Percentiles rank a stretch among this genome's conserved stretches.
Conservation (phyloP, 1,284 basidiomycete species). For the Melampsora abietis-canadensis region DNA sequence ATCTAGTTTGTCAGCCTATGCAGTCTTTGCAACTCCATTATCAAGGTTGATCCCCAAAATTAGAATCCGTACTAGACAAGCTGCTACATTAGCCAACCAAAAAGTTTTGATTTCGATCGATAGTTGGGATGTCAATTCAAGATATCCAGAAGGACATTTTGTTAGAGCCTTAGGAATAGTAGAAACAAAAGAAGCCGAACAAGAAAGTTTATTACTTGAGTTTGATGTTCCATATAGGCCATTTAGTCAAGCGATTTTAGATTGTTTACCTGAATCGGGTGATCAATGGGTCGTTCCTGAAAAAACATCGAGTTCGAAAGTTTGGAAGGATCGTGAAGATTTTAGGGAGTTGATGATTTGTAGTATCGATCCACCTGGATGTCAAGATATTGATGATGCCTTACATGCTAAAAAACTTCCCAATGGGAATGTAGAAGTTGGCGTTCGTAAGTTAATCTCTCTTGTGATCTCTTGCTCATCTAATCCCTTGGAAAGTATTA, state of each 20-base stretch:
- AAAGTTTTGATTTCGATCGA: constrained; percentile 97
- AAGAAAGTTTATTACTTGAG: constrained; percentile 88
- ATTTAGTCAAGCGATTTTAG: constrained; percentile 88
- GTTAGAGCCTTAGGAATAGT: constrained; percentile 86
- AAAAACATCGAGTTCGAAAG: constrained; percentile 58
- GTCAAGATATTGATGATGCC: constrained; percentile 98
- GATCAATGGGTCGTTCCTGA: constrained; percentile 89
- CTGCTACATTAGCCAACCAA: constrained; percentile 78
- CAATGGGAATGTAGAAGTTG: constrained; percentile 94
- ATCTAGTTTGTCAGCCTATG: constrained; percentile 80
- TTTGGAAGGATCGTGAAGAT: constrained; percentile 85
- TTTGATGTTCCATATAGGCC: constrained; percentile 95
- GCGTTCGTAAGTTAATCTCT: constrained; percentile 74
- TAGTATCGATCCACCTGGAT: constrained; percentile 93
- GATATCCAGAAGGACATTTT: constrained; percentile 97
- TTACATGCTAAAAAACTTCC: constrained; percentile 84
- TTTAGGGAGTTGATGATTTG: constrained; percentile 82
- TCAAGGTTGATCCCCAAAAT: constrained; percentile 90
- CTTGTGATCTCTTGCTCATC: background rate
- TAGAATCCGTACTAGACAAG: constrained; percentile 88
- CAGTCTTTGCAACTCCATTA: constrained; percentile 91
- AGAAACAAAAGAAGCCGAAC: constrained; percentile 92
- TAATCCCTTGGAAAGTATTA: background rate
- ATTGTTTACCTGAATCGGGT: constrained; percentile 84
- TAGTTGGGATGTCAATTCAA: constrained; percentile 77